Base-by-base conservation (phyloP, 2,329 filamentous ascomycete genomes). In the Onygena corvina region DNA sequence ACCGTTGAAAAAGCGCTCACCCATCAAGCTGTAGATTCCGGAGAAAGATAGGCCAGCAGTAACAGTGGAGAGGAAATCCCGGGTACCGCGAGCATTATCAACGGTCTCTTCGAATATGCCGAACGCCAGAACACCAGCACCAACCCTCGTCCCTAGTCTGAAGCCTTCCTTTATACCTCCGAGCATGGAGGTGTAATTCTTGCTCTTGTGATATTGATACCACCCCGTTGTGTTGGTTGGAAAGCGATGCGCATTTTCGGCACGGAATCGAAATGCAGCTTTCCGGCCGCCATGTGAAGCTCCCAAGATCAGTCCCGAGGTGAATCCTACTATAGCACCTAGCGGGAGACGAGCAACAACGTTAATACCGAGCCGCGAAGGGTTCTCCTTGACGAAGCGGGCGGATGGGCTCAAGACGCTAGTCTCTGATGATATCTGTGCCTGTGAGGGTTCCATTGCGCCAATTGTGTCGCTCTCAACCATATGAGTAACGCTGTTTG, bases 131-230 rank as follows among this genome's bases (percentile, higher is more conserved):
- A 80, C 84, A 77, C 89, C 89, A 40, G 83, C 70, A 3, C 79
- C 78, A 4, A 93, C 73, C 57, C 77, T 80, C 27, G 70, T 63
- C 1, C 84, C 88, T 75, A 92, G 86, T 56, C 76, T 80, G 46
- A 86, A 58, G 0, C 87, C 92, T 60, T 94, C 87, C 47, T 79
- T 79, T 14, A 93, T 71, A 0, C 84, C 90, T 4, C 84, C 85
- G 18, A 84, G 76, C 59, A 86, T 81, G 47, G 84, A 77, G 59
- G 87, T 80, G 70, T 98, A 96, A 67, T 94, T 96, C 68, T 96
- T 96, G 63, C 81, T 86, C 69, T 95, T 95, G 72, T 96, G 90
- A 67, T 98, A 98, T n/a, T 96, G 77, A 64, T 90, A 98, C 92
- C 92, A 98, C 14, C 88, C 90, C 1, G 81, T 79, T 21, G 86